Evolutionary conservation across 768 basidiomycete species (phyloP).

Genomic region (Podaxis mareebaensis): DNA sequence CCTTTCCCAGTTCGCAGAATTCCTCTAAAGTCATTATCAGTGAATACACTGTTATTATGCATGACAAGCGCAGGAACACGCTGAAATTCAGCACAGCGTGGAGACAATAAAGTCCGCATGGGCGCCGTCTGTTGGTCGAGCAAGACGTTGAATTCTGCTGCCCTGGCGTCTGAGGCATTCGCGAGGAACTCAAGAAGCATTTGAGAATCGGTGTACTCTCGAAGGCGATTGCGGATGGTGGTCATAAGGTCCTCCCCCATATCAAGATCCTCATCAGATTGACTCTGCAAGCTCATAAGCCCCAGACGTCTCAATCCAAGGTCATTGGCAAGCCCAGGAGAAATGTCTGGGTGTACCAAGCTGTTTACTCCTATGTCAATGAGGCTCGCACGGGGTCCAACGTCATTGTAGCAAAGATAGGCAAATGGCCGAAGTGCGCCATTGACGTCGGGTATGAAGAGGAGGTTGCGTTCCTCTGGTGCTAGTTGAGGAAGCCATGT

Average conservation of each 20-base stretch:
- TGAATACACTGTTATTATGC: slow-evolving; percentile 44
- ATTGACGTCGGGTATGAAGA: slow-evolving; percentile 37
- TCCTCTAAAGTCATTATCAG: slow-evolving; percentile 44
- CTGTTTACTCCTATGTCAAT: slow-evolving; percentile 20
- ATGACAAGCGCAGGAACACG: slow-evolving; percentile 40
- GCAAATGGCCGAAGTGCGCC: slow-evolving; percentile 27
- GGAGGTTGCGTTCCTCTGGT: slow-evolving; percentile 22
- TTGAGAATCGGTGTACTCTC: slow-evolving; percentile 42
- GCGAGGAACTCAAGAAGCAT: slow-evolving; percentile 52
- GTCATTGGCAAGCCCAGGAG: slow-evolving; percentile 29
- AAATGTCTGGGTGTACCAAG: slow-evolving; percentile 34
- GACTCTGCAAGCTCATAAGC: slow-evolving; percentile 30
- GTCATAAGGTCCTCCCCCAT: slow-evolving; percentile 45
- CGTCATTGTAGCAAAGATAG: slow-evolving; percentile 41
- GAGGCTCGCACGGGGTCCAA: slow-evolving; percentile 32
- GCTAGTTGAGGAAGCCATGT: slow-evolving; percentile 7
- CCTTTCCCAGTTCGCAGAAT: slow-evolving; percentile 46
- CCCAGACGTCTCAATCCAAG: slow-evolving; percentile 36
- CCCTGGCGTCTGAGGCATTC: slow-evolving; percentile 52
- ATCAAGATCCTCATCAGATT: slow-evolving; percentile 30
- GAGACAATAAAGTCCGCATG: slow-evolving; percentile 29
- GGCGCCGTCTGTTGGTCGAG: slow-evolving; percentile 30
- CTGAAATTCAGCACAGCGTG: slow-evolving; percentile 35
- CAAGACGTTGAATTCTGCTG: slow-evolving; percentile 41
- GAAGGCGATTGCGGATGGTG: slow-evolving; percentile 42